phyloP scores from a whole-genome alignment of 441 rosid species.

The Heliophila coronopifolia region DNA sequence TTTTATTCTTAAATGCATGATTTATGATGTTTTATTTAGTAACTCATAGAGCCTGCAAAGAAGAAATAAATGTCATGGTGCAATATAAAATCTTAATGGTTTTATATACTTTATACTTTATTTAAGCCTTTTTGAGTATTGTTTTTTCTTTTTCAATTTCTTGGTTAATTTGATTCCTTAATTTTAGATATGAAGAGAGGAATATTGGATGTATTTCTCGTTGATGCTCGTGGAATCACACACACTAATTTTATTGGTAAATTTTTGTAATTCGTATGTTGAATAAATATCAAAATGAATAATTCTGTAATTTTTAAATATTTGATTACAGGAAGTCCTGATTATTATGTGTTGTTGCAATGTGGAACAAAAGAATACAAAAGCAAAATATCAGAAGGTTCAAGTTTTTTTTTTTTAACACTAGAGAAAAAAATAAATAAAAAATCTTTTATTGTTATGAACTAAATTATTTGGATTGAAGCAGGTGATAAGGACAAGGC shows the following conservation, averaged over 20 bases:
- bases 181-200: slow-evolving; percentile 42
- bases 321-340: slow-evolving; percentile 45
- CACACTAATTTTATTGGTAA: slow-evolving; percentile 59
- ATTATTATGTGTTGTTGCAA: slow-evolving; percentile 49
- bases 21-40: slow-evolving; percentile 14
- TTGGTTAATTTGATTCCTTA: not conserved
- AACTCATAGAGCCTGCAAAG: slow-evolving; percentile 10
- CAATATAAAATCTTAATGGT: slow-evolving; percentile 18
- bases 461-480: too few relatives aligned
- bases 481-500: slow-evolving; percentile 45
- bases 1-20: not conserved
- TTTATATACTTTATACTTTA: too few relatives aligned
- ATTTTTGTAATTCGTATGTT: too few relatives aligned
- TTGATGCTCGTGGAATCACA: slow-evolving; percentile 64
- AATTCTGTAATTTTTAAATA: not conserved
- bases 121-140: too few relatives aligned
- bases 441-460: too few relatives aligned
- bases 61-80: slow-evolving; percentile 12
- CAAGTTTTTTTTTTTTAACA: too few relatives aligned
- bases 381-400: slow-evolving; percentile 68
- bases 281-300: not conserved
- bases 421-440: too few relatives aligned
- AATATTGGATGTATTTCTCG: slow-evolving; percentile 64
- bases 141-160: not conserved
- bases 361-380: slow-evolving; percentile 53